phyloP scores from a whole-genome alignment of 495 filamentous ascomycete species.

The Aspergillus indologenus region DNA sequence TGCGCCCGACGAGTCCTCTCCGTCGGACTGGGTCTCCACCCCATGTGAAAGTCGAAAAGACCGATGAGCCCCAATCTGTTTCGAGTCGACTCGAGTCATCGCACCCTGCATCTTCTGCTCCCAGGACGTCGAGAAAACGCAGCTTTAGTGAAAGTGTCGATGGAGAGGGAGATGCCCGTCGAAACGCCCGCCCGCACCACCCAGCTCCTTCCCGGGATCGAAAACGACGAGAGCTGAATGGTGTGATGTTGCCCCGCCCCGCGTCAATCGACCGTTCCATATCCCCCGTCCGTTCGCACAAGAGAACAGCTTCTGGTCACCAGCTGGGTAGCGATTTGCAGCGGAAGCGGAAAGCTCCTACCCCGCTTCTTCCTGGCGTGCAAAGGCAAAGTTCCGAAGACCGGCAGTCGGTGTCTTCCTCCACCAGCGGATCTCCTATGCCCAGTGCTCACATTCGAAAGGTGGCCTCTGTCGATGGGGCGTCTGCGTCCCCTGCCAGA shows the following conservation, averaged over 20 bases:
- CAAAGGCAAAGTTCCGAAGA: slow-evolving; percentile 56
- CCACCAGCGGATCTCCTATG: slow-evolving; percentile 66
- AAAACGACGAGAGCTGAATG: slow-evolving; percentile 29
- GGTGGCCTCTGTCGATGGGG: slow-evolving; percentile 55
- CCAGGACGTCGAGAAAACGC: slow-evolving; percentile 35
- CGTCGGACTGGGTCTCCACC: slow-evolving; percentile 27
- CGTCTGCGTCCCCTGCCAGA: slow-evolving; percentile 62
- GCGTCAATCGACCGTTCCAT: slow-evolving; percentile 55
- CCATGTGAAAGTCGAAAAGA: slow-evolving; percentile 38
- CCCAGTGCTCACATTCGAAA: slow-evolving; percentile 65
- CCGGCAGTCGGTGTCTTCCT: slow-evolving; percentile 70
- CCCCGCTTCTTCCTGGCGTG: slow-evolving; percentile 50
- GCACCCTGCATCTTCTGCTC: slow-evolving; percentile 17
- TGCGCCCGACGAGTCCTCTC: slow-evolving; percentile 28
- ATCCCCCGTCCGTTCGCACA: slow-evolving; percentile 60
- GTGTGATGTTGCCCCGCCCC: slow-evolving; percentile 27
- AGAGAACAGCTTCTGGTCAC: slow-evolving; percentile 58
- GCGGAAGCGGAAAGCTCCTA: slow-evolving; percentile 42
- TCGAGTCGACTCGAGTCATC: slow-evolving; percentile 18
- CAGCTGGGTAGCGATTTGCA: slow-evolving; percentile 41
- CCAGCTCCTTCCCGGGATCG: slow-evolving; percentile 21
- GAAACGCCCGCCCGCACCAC: slow-evolving; percentile 23
- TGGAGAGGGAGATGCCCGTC: slow-evolving; percentile 30
- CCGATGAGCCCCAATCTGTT: slow-evolving; percentile 30
- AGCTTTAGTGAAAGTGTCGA: slow-evolving; percentile 45